A percentile compares a stretch with the other conserved stretches of the same genome.
These are phyloP conservation scores for Pichia sp. DNA, from an alignment of 1,139 yeast genomes.

Conservation along the genomic window DNA sequence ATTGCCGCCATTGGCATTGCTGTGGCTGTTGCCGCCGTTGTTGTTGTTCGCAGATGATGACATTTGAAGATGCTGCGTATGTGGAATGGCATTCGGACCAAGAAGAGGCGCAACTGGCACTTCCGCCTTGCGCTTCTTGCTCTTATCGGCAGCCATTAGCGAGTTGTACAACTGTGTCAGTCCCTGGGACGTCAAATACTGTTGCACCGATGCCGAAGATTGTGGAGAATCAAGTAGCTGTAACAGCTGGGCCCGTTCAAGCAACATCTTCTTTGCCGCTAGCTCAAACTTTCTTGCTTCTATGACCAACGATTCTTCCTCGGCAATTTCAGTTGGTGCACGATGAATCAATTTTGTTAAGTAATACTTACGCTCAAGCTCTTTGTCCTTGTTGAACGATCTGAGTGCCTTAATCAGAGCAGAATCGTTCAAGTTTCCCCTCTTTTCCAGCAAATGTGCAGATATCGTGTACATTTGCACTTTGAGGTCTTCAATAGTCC, in stretches of 20 bases:
- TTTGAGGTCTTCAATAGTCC: conserved; percentile 73
- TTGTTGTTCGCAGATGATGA: conserved; percentile 32
- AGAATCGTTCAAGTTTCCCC: conserved; percentile 41
- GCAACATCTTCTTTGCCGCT: conserved; percentile 84
- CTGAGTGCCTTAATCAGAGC: conserved; percentile 46
- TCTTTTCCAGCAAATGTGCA: conserved; percentile 38
- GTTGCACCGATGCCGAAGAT: conserved; percentile 68
- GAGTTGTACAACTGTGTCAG: conserved; percentile 80
- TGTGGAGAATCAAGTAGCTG: conserved; percentile 86
- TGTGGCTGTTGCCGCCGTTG: background rate
- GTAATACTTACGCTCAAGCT: conserved; percentile 74
- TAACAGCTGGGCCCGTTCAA: conserved; percentile 76
- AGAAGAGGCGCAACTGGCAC: conserved; percentile 56
- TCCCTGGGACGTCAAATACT: conserved; percentile 84
- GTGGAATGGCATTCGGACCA: conserved; percentile 51
- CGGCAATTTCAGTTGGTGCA: conserved; percentile 96
- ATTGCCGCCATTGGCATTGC: background rate
- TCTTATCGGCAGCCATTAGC: conserved; percentile 72
- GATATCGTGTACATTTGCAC: conserved; percentile 70
- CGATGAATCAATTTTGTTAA: conserved; percentile 71
- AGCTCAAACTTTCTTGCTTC: conserved; percentile 92
- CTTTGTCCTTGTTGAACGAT: conserved; percentile 58
- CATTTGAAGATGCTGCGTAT: conserved; percentile 28
- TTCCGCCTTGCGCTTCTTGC: conserved; percentile 48
- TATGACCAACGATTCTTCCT: conserved; percentile 88